A percentile compares a stretch with the other conserved stretches of the same genome.
phyloP scores from a whole-genome alignment of 2,329 filamentous ascomycete species.

The Colletotrichum chlorophyti region DNA sequence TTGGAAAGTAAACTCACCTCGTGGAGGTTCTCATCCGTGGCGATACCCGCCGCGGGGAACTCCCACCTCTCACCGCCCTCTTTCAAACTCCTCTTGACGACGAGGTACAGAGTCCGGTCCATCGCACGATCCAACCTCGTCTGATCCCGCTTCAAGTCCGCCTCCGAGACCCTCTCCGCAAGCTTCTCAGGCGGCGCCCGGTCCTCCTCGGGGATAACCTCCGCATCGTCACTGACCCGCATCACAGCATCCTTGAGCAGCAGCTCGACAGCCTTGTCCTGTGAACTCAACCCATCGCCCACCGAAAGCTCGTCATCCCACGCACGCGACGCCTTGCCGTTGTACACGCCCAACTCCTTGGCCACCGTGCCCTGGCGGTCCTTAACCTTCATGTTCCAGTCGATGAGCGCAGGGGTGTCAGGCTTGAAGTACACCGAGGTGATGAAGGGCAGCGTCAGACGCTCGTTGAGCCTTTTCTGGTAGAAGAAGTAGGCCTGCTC shows the following conservation, averaged over 20 bases:
- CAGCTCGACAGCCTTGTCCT: slow-evolving; percentile 69
- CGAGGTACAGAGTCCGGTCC: slow-evolving; percentile 83
- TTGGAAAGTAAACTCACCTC: slow-evolving; percentile 65
- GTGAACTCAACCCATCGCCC: slow-evolving; percentile 71
- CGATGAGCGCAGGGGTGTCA: slow-evolving; percentile 81
- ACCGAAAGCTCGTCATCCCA: slow-evolving; percentile 94
- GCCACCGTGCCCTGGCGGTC: slow-evolving; percentile 77
- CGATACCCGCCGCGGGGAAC: slow-evolving; percentile 78
- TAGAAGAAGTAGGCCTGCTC: slow-evolving; percentile 96
- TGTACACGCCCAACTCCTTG: slow-evolving; percentile 86
- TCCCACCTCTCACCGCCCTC: slow-evolving; percentile 77
- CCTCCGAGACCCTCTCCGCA: slow-evolving; percentile 74
- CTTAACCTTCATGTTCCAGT: slow-evolving; percentile 87
- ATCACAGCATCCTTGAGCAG: slow-evolving; percentile 79
- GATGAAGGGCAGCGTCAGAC: slow-evolving; percentile 84
- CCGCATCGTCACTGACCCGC: slow-evolving; percentile 65
- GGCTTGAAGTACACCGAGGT: slow-evolving; percentile 95
- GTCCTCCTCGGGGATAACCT: slow-evolving; percentile 63
- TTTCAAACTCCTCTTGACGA: slow-evolving; percentile 67
- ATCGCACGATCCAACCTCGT: slow-evolving; percentile 81
- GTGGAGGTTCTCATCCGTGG: slow-evolving; percentile 78
- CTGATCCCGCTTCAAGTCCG: slow-evolving; percentile 77
- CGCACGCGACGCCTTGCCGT: slow-evolving; percentile 69
- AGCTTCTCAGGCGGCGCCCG: slow-evolving; percentile 75
- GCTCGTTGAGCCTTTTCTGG: slow-evolving; percentile 95